These are phyloP conservation scores for Ceratocystis eucalypticola DNA, from an alignment of 2,329 filamentous ascomycete genomes.

Conservation along the genomic window DNA sequence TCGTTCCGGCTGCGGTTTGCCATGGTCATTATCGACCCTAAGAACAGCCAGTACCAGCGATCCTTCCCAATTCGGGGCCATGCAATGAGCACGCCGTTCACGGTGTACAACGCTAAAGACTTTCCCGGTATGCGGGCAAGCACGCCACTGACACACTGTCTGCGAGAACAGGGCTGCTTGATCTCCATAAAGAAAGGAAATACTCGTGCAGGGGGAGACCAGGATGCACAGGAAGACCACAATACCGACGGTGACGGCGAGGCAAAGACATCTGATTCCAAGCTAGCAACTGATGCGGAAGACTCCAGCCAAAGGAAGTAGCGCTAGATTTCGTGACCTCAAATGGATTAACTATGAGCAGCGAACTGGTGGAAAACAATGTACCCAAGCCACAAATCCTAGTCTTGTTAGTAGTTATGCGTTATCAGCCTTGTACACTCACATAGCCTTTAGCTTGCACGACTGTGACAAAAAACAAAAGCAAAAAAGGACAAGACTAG, in stretches of 20 bases:
- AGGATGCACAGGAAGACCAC: conserved; percentile 31
- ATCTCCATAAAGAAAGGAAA: conserved; percentile 82
- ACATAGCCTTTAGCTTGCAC: background rate
- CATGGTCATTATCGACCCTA: conserved; percentile 51
- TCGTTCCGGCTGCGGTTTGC: conserved; percentile 62
- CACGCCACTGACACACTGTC: conserved; percentile 55
- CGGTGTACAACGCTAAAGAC: conserved; percentile 71
- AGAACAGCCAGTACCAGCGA: conserved; percentile 30
- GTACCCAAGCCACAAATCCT: background rate
- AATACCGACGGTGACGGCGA: background rate
- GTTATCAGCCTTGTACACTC: background rate
- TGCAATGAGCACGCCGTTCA: conserved; percentile 56
- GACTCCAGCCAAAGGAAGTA: background rate
- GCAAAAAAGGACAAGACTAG: background rate
- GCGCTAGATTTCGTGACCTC: background rate
- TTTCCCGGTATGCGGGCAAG: conserved; percentile 75
- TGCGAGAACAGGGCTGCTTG: conserved; percentile 68
- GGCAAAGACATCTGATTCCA: background rate
- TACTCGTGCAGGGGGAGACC: conserved; percentile 39
- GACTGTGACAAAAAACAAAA: background rate
- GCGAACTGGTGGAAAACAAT: no score
- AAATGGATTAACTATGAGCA: background rate
- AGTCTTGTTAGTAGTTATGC: background rate
- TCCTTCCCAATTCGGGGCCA: conserved; percentile 40
- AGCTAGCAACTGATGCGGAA: background rate